A percentile compares a stretch with the other conserved stretches of the same genome.
phyloP scores from a whole-genome alignment of 306 rosid species.

The Cicer bijugum region DNA sequence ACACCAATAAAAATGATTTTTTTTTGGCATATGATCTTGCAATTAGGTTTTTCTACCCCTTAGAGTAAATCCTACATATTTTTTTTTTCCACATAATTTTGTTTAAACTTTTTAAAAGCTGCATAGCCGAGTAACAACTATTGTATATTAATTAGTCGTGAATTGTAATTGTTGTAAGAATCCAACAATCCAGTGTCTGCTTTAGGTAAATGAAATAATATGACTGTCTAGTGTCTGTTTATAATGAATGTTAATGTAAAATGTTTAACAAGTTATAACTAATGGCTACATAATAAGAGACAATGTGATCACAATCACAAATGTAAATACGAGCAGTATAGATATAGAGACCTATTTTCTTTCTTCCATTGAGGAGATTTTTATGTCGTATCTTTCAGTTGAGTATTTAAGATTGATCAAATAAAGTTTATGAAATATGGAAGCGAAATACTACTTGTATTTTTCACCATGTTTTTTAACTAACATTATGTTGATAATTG shows the following conservation, averaged over 20 bases:
- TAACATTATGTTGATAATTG: constrained; percentile 34
- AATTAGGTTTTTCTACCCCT: not conserved
- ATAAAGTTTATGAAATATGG: not conserved
- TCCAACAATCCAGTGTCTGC: not conserved
- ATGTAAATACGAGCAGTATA: not conserved
- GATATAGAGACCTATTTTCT: not conserved
- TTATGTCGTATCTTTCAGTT: not conserved
- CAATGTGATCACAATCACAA: not conserved
- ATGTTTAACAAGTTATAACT: not conserved
- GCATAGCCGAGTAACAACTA: not conserved
- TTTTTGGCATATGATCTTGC: constrained; percentile 1
- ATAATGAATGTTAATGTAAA: not conserved
- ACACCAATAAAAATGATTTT: not conserved
- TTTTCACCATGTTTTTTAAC: constrained; percentile 27
- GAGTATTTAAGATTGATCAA: not conserved
- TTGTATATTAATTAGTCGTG: not conserved
- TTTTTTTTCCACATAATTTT: not conserved
- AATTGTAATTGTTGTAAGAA: not conserved
- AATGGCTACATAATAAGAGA: constrained; percentile 16
- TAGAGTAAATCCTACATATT: not conserved
- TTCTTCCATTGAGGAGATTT: constrained; percentile 13
- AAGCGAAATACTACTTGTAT: constrained; percentile 6
- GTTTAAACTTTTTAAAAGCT: not conserved
- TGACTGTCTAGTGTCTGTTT: not conserved
- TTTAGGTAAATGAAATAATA: not conserved